Percentiles rank a stretch among this genome's conserved stretches.
phyloP scores from a whole-genome alignment of 2,329 filamentous ascomycete species.

The Aspergillus arachidicola region DNA sequence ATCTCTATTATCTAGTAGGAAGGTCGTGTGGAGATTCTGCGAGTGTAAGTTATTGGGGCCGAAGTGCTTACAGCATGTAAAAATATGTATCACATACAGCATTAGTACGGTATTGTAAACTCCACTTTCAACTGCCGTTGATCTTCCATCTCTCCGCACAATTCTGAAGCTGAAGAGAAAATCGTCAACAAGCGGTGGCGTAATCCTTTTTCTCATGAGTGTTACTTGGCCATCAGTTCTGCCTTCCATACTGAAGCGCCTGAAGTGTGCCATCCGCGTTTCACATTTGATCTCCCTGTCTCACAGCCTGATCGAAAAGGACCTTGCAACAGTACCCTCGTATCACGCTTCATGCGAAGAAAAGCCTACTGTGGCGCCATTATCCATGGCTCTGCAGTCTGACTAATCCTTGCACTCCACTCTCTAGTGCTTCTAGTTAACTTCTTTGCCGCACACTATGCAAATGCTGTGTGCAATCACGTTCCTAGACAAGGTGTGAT shows the following conservation, averaged over 20 bases:
- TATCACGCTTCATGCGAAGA: neutral
- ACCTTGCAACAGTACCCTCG: neutral
- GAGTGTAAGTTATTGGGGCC: neutral
- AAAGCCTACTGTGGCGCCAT: neutral
- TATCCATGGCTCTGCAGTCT: conserved; percentile 20
- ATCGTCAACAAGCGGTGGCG: neutral
- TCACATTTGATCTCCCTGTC: neutral
- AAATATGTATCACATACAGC: conserved; percentile 1
- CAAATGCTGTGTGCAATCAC: neutral
- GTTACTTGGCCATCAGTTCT: neutral
- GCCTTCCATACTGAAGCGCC: neutral
- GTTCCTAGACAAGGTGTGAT: neutral
- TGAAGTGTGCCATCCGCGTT: neutral
- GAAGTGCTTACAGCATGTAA: neutral
- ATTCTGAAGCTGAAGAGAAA: neutral
- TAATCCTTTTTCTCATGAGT: neutral
- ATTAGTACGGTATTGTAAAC: conserved; percentile 6
- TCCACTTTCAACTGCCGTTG: conserved; percentile 10
- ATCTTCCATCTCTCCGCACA: conserved; percentile 7
- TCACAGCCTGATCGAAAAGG: neutral
- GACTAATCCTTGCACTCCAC: conserved; percentile 22
- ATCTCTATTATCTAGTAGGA: neutral
- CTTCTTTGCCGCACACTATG: conserved; percentile 24
- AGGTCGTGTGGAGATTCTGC: neutral
- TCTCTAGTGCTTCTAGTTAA: conserved; percentile 31